Conservation (phyloP, 305 asterid species). For the Ilex paraguariensis region DNA sequence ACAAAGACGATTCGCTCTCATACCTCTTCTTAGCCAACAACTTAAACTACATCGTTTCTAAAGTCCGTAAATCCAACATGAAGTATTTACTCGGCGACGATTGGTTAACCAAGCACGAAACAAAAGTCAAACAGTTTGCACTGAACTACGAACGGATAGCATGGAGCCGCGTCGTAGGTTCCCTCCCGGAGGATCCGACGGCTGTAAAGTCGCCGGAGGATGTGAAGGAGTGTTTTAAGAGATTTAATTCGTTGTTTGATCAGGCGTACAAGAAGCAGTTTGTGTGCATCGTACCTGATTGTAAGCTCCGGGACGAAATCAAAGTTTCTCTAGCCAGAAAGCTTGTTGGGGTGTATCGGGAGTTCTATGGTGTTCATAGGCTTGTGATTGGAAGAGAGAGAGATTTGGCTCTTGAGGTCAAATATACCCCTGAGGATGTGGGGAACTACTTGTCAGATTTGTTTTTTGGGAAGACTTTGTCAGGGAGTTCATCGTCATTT, state of each 20-base stretch:
- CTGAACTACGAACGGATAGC: constrained; percentile 56
- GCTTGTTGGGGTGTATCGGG: constrained; percentile 40
- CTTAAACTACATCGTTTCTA: constrained; percentile 50
- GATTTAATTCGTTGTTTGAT: constrained; percentile 54
- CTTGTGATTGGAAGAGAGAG: constrained; percentile 28
- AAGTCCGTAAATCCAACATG: constrained; percentile 59
- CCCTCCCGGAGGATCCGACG: constrained; percentile 44
- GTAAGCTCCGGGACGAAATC: constrained; percentile 52
- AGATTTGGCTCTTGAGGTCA: constrained; percentile 32
- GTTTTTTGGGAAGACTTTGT: constrained; percentile 36
- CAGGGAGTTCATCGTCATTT: constrained; percentile 14
- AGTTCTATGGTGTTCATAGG: constrained; percentile 40
- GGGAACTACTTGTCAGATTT: constrained; percentile 53
- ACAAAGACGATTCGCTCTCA: constrained; percentile 54
- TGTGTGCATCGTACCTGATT: constrained; percentile 48
- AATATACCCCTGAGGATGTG: constrained; percentile 71
- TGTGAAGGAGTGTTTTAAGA: constrained; percentile 47
- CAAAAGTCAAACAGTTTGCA: constrained; percentile 49
- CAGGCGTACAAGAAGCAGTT: constrained; percentile 65
- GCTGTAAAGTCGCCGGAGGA: constrained; percentile 27
- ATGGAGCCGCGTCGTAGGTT: constrained; percentile 67
- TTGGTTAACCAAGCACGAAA: constrained; percentile 65
- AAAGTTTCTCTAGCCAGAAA: constrained; percentile 44
- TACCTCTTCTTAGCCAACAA: constrained; percentile 82
- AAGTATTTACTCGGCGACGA: constrained; percentile 64